Conservation (phyloP, 2,329 filamentous ascomycete species). For the Thelonectria rubi region DNA sequence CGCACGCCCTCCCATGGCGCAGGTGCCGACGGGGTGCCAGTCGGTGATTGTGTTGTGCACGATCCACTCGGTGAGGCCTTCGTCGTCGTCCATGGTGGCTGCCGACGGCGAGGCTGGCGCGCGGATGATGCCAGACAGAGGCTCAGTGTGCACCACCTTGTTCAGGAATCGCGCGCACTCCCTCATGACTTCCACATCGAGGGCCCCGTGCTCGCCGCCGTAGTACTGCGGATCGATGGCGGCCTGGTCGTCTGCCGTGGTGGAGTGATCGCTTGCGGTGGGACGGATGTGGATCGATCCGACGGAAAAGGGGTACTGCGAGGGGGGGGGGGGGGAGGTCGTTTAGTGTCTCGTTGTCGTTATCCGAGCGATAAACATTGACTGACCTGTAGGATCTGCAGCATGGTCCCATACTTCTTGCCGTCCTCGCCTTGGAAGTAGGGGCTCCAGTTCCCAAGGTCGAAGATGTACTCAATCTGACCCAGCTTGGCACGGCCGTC, state of each 20-base stretch:
- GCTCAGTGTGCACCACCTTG: conserved; percentile 50
- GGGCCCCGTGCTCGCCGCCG: conserved; percentile 47
- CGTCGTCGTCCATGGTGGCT: conserved; percentile 27
- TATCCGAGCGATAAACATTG: neutral
- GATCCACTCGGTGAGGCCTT: conserved; percentile 40
- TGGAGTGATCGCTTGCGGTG: conserved; percentile 8
- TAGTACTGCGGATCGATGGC: conserved; percentile 56
- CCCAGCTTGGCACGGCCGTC: conserved; percentile 47
- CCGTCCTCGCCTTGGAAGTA: conserved; percentile 45
- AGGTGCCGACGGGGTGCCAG: conserved; percentile 53
- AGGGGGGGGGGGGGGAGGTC: too few relatives aligned
- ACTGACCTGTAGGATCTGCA: conserved; percentile 55
- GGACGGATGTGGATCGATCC: conserved; percentile 57
- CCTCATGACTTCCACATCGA: conserved; percentile 56
- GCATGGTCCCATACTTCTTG: conserved; percentile 58
- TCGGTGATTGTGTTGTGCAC: conserved; percentile 43
- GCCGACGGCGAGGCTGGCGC: conserved; percentile 38
- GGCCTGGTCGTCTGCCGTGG: conserved; percentile 41
- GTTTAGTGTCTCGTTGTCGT: neutral
- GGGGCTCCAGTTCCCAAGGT: conserved; percentile 58
- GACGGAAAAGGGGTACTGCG: conserved; percentile 56
- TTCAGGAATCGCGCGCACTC: conserved; percentile 51
- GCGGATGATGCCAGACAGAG: conserved; percentile 51
- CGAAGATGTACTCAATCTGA: conserved; percentile 60
- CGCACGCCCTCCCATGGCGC: conserved; percentile 44